Percentiles rank a stretch among this genome's conserved stretches.
phyloP scores from a whole-genome alignment of 305 asterid species.

The Fraxinus baroniana region DNA sequence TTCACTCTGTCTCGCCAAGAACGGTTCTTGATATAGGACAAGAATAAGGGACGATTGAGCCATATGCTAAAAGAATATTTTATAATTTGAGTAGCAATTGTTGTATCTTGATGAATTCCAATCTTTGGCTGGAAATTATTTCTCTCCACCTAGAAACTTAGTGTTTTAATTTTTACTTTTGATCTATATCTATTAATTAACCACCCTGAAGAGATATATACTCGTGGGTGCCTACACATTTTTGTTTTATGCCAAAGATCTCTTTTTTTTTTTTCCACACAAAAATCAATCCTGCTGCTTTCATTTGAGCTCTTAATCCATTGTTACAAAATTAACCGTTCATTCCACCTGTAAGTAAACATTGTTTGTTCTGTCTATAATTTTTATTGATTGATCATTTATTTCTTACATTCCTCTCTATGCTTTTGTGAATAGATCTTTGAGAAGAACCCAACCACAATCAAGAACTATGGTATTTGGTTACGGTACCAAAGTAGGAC shows the following conservation, averaged over 20 bases:
- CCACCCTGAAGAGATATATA: not conserved
- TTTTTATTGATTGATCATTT: not conserved
- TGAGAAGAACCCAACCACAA: constrained; percentile 45
- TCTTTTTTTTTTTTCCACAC: not conserved
- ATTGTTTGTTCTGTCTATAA: not conserved
- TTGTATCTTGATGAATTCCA: not conserved
- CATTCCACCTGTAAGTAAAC: not conserved
- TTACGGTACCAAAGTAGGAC: constrained; percentile 82
- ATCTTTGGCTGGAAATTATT: not conserved
- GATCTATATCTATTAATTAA: too few species aligned
- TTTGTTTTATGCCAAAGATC: not conserved
- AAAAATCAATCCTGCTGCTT: not conserved
- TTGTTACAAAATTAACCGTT: not conserved
- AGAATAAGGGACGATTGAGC: too few species aligned
- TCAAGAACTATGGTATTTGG: constrained; percentile 83
- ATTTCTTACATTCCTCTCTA: not conserved
- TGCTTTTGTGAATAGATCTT: constrained; percentile 43
- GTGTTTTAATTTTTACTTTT: too few species aligned
- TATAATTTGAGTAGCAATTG: too few species aligned
- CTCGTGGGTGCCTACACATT: not conserved
- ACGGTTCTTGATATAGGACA: too few species aligned
- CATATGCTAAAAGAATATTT: too few species aligned
- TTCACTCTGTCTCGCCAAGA: too few species aligned
- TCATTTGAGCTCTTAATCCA: not conserved
- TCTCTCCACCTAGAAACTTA: not conserved